Percentiles rank a stretch among this genome's conserved stretches.
Evolutionary conservation across 805 yeast genomes (phyloP).

Genomic region (Tetrapisispora arboricola): DNA sequence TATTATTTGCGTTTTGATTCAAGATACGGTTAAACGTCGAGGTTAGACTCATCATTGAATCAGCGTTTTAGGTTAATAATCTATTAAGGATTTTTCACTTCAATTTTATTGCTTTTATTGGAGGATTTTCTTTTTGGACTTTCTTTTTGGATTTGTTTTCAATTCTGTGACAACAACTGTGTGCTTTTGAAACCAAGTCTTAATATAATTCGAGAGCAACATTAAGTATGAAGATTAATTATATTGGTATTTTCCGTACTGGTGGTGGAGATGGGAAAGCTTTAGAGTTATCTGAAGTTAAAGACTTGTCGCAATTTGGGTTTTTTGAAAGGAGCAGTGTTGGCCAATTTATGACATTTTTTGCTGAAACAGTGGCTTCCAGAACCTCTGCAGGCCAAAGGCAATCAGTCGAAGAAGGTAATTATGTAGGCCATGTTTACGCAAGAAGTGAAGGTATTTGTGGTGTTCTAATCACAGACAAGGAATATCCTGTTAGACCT

Average conservation of each 20-base stretch:
- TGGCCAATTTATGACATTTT: constrained; percentile 89
- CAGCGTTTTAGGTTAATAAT: too few relatives aligned
- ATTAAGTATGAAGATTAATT: constrained; percentile 94
- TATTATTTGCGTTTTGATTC: too few relatives aligned
- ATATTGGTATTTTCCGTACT: constrained; percentile 69
- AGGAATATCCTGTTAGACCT: constrained; percentile 93
- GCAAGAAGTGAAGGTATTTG: constrained; percentile 84
- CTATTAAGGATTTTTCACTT: too few relatives aligned
- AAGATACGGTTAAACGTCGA: too few relatives aligned
- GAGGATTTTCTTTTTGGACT: too few relatives aligned
- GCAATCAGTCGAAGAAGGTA: constrained; percentile 88
- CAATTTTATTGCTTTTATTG: too few relatives aligned
- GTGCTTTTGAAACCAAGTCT: too few relatives aligned
- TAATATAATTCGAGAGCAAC: too few relatives aligned
- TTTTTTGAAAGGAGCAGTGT: constrained; percentile 81
- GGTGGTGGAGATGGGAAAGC: constrained; percentile 39
- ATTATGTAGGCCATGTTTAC: constrained; percentile 85
- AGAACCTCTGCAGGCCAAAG: constrained; percentile 86
- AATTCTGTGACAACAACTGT: too few relatives aligned
- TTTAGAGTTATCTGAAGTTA: constrained; percentile 66
- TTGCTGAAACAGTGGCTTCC: constrained; percentile 79
- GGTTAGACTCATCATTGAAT: too few relatives aligned
- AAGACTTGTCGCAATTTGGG: constrained; percentile 76
- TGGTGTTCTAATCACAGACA: constrained; percentile 86
- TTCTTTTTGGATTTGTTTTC: too few relatives aligned